Evolutionary conservation across 1,284 basidiomycete genomes (phyloP).

Genomic region (Boletus holoroseus): DNA sequence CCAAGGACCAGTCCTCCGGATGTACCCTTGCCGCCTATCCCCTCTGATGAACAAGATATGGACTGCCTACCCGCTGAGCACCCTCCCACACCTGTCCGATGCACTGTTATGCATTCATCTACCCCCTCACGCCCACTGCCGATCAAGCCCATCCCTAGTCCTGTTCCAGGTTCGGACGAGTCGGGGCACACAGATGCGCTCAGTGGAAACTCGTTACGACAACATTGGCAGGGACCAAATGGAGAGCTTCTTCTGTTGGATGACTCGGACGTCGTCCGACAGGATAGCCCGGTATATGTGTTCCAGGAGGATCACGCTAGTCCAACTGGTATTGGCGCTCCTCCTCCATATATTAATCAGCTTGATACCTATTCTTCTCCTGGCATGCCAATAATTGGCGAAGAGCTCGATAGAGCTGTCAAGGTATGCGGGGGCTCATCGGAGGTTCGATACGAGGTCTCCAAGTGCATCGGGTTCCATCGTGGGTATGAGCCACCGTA

Average conservation of each 20-base stretch:
- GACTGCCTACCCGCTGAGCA: not conserved
- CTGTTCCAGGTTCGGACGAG: conserved; percentile 16
- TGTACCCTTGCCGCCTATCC: conserved; percentile 24
- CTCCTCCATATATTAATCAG: conserved; percentile 19
- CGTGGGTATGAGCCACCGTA: conserved; percentile 30
- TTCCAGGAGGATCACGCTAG: conserved; percentile 5
- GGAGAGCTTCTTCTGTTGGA: conserved; percentile 2
- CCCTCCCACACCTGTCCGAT: conserved; percentile 10
- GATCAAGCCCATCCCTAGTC: conserved; percentile 22
- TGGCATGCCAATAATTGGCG: conserved; percentile 14
- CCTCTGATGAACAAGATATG: conserved; percentile 4
- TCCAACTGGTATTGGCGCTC: conserved; percentile 11
- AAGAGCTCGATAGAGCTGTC: conserved; percentile 23
- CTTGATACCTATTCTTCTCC: conserved; percentile 1
- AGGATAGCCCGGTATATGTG: conserved; percentile 24
- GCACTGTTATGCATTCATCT: not conserved
- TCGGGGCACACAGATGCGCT: conserved; percentile 5
- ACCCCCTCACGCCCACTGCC: conserved; percentile 18
- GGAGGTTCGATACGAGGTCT: conserved; percentile 20
- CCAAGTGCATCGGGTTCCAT: conserved; percentile 22
- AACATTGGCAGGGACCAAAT: conserved; percentile 6
- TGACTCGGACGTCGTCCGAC: conserved; percentile 19
- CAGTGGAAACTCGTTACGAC: conserved; percentile 5
- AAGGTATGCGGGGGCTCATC: conserved; percentile 15
- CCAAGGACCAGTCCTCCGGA: conserved; percentile 20